A percentile compares a stretch with the other conserved stretches of the same genome.
These are phyloP conservation scores for Megacollybia marginata DNA, from an alignment of 768 basidiomycete species.

Conservation along the genomic window DNA sequence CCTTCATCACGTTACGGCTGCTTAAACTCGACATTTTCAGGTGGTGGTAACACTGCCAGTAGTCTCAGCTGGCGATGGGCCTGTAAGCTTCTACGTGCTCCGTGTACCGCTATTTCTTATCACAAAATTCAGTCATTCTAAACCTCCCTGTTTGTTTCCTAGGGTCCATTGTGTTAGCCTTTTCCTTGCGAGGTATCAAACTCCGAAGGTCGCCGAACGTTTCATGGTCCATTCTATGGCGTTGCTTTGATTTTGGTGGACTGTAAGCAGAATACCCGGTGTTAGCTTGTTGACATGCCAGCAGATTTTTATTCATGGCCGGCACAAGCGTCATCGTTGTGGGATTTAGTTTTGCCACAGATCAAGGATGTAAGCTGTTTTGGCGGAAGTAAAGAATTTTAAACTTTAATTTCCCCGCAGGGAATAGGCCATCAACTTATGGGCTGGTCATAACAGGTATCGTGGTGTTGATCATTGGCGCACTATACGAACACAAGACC, in stretches of 20 bases:
- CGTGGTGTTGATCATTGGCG: constrained; percentile 47
- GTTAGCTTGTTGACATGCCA: constrained; percentile 8
- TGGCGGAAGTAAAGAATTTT: constrained; percentile 5
- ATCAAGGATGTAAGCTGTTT: constrained; percentile 53
- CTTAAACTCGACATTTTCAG: constrained; percentile 17
- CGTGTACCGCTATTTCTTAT: constrained; percentile 3
- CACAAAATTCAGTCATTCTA: constrained; percentile 54
- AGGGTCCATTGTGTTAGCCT: constrained; percentile 46
- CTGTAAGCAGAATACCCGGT: constrained; percentile 42
- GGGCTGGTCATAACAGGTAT: constrained; percentile 51
- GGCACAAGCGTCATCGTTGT: constrained; percentile 70
- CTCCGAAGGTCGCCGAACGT: constrained; percentile 36
- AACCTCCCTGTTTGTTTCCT: constrained; percentile 70
- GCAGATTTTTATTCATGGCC: constrained; percentile 64
- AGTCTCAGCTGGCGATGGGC: constrained; percentile 75
- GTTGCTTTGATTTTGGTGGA: constrained; percentile 70
- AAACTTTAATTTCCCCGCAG: constrained; percentile 27
- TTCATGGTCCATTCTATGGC: constrained; percentile 48
- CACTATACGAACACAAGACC: constrained; percentile 61
- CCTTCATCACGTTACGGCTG: constrained; percentile 11
- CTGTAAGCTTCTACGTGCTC: constrained; percentile 43
- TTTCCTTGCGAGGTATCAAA: constrained; percentile 54
- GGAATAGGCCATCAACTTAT: constrained; percentile 57
- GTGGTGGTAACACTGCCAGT: constrained; percentile 18
- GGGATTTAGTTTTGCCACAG: constrained; percentile 72